Conservation (phyloP, 2,329 filamentous ascomycete genomes). For the Paraconiothyrium brasiliense region DNA sequence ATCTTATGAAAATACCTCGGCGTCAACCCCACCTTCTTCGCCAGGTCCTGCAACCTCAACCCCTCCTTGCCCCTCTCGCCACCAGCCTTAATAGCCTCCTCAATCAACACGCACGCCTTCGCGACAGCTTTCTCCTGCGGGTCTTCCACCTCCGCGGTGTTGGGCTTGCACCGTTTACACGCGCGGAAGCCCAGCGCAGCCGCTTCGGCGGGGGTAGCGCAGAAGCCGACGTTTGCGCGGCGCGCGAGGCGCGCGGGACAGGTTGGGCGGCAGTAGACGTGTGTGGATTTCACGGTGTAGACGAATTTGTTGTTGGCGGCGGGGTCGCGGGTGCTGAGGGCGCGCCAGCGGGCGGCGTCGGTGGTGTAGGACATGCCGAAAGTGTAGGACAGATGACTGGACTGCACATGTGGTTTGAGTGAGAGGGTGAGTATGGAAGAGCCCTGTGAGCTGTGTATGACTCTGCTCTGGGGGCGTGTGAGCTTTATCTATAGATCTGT, state of each 20-base stretch:
- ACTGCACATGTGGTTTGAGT: neutral
- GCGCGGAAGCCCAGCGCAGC: constrained; percentile 61
- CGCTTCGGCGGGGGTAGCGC: constrained; percentile 57
- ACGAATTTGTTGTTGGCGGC: constrained; percentile 59
- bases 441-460: neutral
- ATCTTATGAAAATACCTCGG: constrained; percentile 68
- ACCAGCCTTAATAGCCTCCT: constrained; percentile 29
- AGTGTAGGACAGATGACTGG: too few species aligned
- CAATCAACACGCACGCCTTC: constrained; percentile 47
- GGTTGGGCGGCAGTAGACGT: constrained; percentile 69
- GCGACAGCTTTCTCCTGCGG: constrained; percentile 57
- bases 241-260: constrained; percentile 68
- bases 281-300: constrained; percentile 66
- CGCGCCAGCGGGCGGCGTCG: constrained; percentile 48
- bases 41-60: constrained; percentile 58
- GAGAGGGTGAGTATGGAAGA: neutral
- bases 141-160: constrained; percentile 44
- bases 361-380: constrained; percentile 41
- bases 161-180: constrained; percentile 67
- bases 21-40: constrained; percentile 61
- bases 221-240: constrained; percentile 67
- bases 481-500: neutral
- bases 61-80: constrained; percentile 29
- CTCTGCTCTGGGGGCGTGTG: neutral
- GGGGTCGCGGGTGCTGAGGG: constrained; percentile 56